These are phyloP conservation scores for Candida verbasci DNA, from an alignment of 805 yeast species.

Conservation along the genomic window DNA sequence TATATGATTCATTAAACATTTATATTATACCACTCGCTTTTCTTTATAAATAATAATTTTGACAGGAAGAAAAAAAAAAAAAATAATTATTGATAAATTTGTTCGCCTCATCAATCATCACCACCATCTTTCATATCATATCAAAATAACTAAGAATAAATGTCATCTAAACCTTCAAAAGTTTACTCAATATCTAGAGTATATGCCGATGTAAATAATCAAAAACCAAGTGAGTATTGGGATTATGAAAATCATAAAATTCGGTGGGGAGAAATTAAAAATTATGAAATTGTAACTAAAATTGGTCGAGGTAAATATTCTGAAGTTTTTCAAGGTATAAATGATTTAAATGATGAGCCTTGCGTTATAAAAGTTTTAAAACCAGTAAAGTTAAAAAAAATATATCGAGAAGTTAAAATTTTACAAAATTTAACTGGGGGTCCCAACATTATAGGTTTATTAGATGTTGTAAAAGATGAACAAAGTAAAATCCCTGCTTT, in stretches of 20 bases:
- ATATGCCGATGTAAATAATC: constrained; percentile 69
- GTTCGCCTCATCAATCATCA: constrained; percentile 5
- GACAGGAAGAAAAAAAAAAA: constrained; percentile 1
- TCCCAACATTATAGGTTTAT: constrained; percentile 70
- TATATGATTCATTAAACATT: constrained; percentile 1
- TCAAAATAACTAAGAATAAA: constrained; percentile 6
- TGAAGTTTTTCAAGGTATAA: constrained; percentile 88
- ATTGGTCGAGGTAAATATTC: constrained; percentile 93
- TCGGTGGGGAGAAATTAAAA: constrained; percentile 38
- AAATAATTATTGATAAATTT: background rate
- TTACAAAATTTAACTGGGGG: constrained; percentile 82
- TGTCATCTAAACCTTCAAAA: constrained; percentile 25
- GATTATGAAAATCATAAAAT: constrained; percentile 66
- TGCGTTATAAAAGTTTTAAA: constrained; percentile 88
- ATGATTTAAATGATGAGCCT: constrained; percentile 53
- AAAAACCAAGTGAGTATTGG: constrained; percentile 73
- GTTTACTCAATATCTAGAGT: constrained; percentile 44
- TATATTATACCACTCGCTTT: too few species aligned
- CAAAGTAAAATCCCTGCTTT: constrained; percentile 80
- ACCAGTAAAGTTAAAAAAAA: constrained; percentile 90
- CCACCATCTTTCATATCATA: too few species aligned
- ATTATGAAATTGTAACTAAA: constrained; percentile 75
- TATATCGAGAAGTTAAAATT: constrained; percentile 83
- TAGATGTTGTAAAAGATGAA: constrained; percentile 80
- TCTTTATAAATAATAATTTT: too few species aligned